phyloP scores from a whole-genome alignment of 1,139 yeast species.

The Trichomonascaceae sp. region DNA sequence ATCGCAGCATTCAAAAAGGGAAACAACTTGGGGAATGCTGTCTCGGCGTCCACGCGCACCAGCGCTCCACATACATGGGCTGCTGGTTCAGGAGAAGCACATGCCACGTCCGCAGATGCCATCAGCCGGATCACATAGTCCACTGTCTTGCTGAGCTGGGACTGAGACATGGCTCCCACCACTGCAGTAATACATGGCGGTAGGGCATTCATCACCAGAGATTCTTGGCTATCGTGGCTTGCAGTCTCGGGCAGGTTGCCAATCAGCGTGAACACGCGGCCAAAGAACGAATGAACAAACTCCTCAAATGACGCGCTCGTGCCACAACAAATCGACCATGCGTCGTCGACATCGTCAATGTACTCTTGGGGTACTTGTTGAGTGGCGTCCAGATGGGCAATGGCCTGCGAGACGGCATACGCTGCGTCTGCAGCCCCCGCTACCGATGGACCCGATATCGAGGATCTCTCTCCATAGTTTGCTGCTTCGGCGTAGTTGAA shows the following conservation, averaged over 20 bases:
- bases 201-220: constrained; percentile 38
- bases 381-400: neutral
- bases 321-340: constrained; percentile 42
- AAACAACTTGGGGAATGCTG: constrained; percentile 35
- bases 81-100: constrained; percentile 47
- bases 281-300: constrained; percentile 44
- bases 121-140: constrained; percentile 43
- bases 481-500: neutral
- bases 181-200: constrained; percentile 58
- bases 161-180: constrained; percentile 58
- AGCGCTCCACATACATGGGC: constrained; percentile 62
- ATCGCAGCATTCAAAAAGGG: constrained; percentile 40
- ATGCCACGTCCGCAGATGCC: constrained; percentile 46
- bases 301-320: constrained; percentile 63
- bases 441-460: neutral
- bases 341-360: neutral
- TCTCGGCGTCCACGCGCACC: constrained; percentile 45
- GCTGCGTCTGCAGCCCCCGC: neutral
- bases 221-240: constrained; percentile 22
- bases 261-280: constrained; percentile 48
- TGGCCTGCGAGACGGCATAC: neutral
- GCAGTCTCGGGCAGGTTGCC: constrained; percentile 52
- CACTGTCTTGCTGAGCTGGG: constrained; percentile 41
- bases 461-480: neutral
- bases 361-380: neutral